phyloP scores from a whole-genome alignment of 352 stramenopile species.

The Albugo laibachii region DNA sequence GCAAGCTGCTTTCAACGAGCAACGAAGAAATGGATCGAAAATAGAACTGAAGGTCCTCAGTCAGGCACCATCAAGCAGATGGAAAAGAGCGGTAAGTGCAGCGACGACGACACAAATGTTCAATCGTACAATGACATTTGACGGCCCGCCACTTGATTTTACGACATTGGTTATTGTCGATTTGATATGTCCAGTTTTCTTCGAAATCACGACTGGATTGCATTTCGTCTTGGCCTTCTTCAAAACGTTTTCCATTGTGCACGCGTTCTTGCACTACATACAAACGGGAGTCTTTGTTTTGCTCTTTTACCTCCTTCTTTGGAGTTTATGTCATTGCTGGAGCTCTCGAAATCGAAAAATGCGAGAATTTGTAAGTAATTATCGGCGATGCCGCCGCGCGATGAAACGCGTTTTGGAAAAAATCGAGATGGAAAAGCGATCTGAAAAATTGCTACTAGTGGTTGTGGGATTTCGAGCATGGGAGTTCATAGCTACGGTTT shows the following conservation, averaged over 20 bases:
- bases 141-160: conserved; percentile 60
- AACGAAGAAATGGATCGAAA: no score
- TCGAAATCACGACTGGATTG: conserved; percentile 58
- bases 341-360: conserved; percentile 71
- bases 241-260: conserved; percentile 30
- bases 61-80: conserved; percentile 7
- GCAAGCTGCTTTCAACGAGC: conserved; percentile 13
- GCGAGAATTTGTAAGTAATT: conserved; percentile 77
- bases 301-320: conserved; percentile 41
- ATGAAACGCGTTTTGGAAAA: conserved; percentile 44
- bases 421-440: conserved; percentile 64
- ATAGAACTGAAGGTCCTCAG: no score
- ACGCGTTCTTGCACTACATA: conserved; percentile 71
- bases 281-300: conserved; percentile 64
- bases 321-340: conserved; percentile 74
- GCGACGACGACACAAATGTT: conserved; percentile 34
- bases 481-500: conserved; percentile 39
- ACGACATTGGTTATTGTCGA: conserved; percentile 72
- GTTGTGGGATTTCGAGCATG: conserved; percentile 68
- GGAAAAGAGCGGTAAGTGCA: conserved; percentile 52
- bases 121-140: conserved; percentile 62
- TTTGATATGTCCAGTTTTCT: conserved; percentile 60
- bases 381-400: conserved; percentile 49
- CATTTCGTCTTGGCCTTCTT: conserved; percentile 40
- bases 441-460: conserved; percentile 68